These are phyloP conservation scores for Pichia sp. DNA, from an alignment of 1,139 yeast genomes.

Conservation along the genomic window DNA sequence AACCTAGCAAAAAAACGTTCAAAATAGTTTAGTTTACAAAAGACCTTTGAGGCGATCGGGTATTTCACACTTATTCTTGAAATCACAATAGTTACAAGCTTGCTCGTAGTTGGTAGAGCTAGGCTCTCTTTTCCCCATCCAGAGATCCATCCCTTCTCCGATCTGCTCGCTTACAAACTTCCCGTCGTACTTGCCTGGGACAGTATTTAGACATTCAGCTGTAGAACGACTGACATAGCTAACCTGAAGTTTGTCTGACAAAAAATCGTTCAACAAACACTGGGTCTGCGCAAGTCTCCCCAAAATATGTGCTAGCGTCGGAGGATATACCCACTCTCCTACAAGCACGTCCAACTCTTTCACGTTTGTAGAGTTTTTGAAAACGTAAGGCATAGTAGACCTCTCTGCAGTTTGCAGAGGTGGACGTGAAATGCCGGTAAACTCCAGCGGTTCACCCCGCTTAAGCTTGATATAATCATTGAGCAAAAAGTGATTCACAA, in stretches of 20 bases:
- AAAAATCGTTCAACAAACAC: slow-evolving; percentile 33
- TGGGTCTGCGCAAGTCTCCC: slow-evolving; percentile 51
- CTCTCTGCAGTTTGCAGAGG: not conserved
- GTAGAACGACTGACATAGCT: slow-evolving; percentile 48
- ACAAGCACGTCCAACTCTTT: slow-evolving; percentile 19
- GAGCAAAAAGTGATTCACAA: slow-evolving; percentile 35
- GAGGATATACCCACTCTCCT: slow-evolving; percentile 46
- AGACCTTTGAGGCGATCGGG: slow-evolving; percentile 6
- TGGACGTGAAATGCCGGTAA: slow-evolving; percentile 20
- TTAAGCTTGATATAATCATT: slow-evolving; percentile 46
- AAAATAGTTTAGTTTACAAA: not conserved
- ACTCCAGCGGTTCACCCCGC: slow-evolving; percentile 44
- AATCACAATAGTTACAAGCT: slow-evolving; percentile 52
- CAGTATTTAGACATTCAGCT: slow-evolving; percentile 32
- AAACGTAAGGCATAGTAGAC: not conserved
- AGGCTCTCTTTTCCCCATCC: slow-evolving; percentile 54
- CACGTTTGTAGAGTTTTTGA: slow-evolving; percentile 14
- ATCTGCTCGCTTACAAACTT: slow-evolving; percentile 32
- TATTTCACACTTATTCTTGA: slow-evolving; percentile 33
- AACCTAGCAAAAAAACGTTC: not conserved
- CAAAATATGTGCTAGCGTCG: slow-evolving; percentile 55
- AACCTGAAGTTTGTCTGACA: slow-evolving; percentile 40
- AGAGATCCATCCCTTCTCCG: slow-evolving; percentile 40
- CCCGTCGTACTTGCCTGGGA: slow-evolving; percentile 22
- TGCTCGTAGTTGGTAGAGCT: slow-evolving; percentile 33